These are phyloP conservation scores for Arthrobotrys entomopaga DNA, from an alignment of 2,329 filamentous ascomycete genomes.

Conservation along the genomic window DNA sequence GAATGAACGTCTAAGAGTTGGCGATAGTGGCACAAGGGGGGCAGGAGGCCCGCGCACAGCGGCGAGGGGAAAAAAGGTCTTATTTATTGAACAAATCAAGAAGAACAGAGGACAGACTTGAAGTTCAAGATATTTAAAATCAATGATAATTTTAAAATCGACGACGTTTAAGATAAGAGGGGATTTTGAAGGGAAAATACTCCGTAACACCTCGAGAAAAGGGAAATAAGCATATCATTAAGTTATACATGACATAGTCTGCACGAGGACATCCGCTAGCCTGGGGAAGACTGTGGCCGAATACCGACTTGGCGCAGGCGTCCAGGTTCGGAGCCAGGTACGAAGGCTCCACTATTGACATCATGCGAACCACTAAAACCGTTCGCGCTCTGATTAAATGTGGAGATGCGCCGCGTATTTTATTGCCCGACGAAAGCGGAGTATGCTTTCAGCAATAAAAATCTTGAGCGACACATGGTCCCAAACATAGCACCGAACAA, in stretches of 20 bases:
- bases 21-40: neutral
- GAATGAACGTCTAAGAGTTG: neutral
- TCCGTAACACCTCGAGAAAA: conserved; percentile 5
- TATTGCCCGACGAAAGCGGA: too few species aligned
- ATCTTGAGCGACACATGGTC: too few species aligned
- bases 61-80: too few species aligned
- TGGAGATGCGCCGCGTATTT: too few species aligned
- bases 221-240: neutral
- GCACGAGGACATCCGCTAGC: neutral
- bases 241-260: too few species aligned
- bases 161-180: neutral
- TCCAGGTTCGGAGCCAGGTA: too few species aligned
- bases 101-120: neutral
- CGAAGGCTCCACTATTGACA: too few species aligned
- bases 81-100: neutral
- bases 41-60: too few species aligned
- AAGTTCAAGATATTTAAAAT: neutral
- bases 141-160: neutral
- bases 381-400: too few species aligned
- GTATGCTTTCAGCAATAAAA: too few species aligned
- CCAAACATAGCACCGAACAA: too few species aligned
- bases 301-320: conserved; percentile 10
- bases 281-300: conserved; percentile 1
- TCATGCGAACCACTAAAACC: too few species aligned
- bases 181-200: neutral